Conservation (phyloP, 2,329 filamentous ascomycete species). For the Colletotrichum acutatum region DNA sequence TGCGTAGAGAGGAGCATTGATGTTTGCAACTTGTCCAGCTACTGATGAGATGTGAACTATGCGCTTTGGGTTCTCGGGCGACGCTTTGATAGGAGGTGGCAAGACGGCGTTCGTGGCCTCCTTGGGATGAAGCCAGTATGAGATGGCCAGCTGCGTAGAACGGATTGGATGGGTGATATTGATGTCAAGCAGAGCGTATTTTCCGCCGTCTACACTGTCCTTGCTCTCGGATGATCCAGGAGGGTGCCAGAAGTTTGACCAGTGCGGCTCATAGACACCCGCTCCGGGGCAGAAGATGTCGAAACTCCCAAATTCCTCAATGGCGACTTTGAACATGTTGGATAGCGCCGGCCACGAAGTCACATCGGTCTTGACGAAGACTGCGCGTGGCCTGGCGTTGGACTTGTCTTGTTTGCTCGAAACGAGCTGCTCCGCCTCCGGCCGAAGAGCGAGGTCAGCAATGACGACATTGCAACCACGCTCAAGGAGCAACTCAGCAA, state of each 20-base stretch:
- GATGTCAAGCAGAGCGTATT: slow-evolving; percentile 51
- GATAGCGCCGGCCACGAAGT: slow-evolving; percentile 52
- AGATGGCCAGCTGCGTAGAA: slow-evolving; percentile 52
- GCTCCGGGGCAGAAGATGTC: slow-evolving; percentile 59
- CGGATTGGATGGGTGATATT: slow-evolving; percentile 56
- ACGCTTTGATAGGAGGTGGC: slow-evolving; percentile 29
- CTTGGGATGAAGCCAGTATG: slow-evolving; percentile 48
- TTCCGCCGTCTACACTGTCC: slow-evolving; percentile 43
- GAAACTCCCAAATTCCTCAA: slow-evolving; percentile 49
- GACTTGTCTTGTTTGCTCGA: slow-evolving; percentile 33
- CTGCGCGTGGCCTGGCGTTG: slow-evolving; percentile 42
- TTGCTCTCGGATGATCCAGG: slow-evolving; percentile 48
- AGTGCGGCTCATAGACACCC: slow-evolving; percentile 58
- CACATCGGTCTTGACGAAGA: slow-evolving; percentile 58
- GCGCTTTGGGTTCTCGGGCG: slow-evolving; percentile 45
- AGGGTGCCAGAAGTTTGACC: slow-evolving; percentile 55
- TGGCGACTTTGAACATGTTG: slow-evolving; percentile 47
- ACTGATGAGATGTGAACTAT: slow-evolving; percentile 52
- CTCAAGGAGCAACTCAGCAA: slow-evolving; percentile 54
- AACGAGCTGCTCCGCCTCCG: slow-evolving; percentile 52
- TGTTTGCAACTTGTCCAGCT: slow-evolving; percentile 47
- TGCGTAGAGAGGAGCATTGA: slow-evolving; percentile 50
- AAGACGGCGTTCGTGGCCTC: background rate
- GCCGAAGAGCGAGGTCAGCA: slow-evolving; percentile 54
- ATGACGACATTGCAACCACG: slow-evolving; percentile 57